Percentiles rank a stretch among this genome's conserved stretches.
phyloP scores from a whole-genome alignment of 495 filamentous ascomycete genomes.

The Annulohypoxylon moriforme region DNA sequence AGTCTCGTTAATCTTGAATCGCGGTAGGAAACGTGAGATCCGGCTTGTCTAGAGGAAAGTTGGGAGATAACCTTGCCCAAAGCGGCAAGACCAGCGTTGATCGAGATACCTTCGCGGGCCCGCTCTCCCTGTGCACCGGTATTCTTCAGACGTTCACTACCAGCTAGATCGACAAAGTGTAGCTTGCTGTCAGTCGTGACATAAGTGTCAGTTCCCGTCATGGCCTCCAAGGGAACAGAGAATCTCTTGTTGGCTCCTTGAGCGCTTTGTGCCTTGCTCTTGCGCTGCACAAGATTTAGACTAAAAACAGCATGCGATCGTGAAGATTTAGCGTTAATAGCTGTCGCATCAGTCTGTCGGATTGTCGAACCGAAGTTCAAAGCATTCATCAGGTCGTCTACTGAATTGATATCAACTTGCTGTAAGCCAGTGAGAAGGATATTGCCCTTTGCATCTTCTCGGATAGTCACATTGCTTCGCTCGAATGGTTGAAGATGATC shows the following conservation, averaged over 20 bases:
- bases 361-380: constrained; percentile 94
- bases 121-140: constrained; percentile 95
- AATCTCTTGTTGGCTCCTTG: constrained; percentile 79
- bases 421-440: constrained; percentile 91
- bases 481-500: constrained; percentile 76
- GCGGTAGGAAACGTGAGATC: constrained; percentile 95
- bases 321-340: constrained; percentile 98
- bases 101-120: constrained; percentile 96
- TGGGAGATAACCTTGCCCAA: constrained; percentile 99
- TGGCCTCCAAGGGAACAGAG: constrained; percentile 86
- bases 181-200: constrained; percentile 97
- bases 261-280: constrained; percentile 67
- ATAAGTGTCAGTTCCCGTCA: constrained; percentile 71
- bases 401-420: constrained; percentile 89
- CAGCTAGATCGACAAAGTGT: constrained; percentile 98
- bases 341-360: constrained; percentile 97
- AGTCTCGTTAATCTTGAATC: constrained; percentile 96
- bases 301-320: constrained; percentile 98
- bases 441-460: constrained; percentile 94
- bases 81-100: constrained; percentile 95
- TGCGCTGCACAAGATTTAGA: constrained; percentile 91
- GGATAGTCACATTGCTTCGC: constrained; percentile 80
- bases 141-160: constrained; percentile 97
- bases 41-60: constrained; percentile 86
- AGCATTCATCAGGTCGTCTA: constrained; percentile 88